Conservation (phyloP, 305 asterid genomes). For the Solanum hybrid region DNA sequence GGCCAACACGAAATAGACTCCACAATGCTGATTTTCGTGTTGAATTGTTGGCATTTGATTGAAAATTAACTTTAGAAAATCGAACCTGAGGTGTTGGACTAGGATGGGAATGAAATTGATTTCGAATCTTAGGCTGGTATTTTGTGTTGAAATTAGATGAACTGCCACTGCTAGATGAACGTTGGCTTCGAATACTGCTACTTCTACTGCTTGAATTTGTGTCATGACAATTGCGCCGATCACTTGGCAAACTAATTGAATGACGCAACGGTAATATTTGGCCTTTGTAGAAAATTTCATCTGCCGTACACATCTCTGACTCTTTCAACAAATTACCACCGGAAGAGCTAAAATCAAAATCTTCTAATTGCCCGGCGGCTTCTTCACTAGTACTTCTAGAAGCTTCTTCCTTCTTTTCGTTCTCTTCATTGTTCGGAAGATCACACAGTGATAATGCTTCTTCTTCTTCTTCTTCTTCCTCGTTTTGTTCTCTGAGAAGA, state of each 20-base stretch:
- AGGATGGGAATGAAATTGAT: conserved; percentile 64
- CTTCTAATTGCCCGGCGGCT: conserved; percentile 1
- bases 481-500: neutral
- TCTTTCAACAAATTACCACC: conserved; percentile 17
- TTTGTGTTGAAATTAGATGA: conserved; percentile 9
- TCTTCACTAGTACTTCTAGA: neutral
- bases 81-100: conserved; percentile 67
- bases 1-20: conserved; percentile 55
- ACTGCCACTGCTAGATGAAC: conserved; percentile 52
- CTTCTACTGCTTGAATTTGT: conserved; percentile 61
- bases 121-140: conserved; percentile 19
- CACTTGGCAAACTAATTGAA: conserved; percentile 27
- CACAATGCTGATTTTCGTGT: conserved; percentile 33
- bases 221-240: conserved; percentile 7
- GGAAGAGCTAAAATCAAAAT: conserved; percentile 48
- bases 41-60: neutral
- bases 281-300: conserved; percentile 67
- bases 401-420: conserved; percentile 5
- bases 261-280: conserved; percentile 62
- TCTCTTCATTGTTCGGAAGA: conserved; percentile 51
- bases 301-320: conserved; percentile 73
- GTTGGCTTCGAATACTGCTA: conserved; percentile 44
- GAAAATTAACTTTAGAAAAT: conserved; percentile 7
- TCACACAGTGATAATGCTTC: conserved; percentile 73
- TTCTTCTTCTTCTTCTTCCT: conserved; percentile 13